Evolutionary conservation across 257 asterid genomes (phyloP).

Genomic region (Salvia rosmarinus): DNA sequence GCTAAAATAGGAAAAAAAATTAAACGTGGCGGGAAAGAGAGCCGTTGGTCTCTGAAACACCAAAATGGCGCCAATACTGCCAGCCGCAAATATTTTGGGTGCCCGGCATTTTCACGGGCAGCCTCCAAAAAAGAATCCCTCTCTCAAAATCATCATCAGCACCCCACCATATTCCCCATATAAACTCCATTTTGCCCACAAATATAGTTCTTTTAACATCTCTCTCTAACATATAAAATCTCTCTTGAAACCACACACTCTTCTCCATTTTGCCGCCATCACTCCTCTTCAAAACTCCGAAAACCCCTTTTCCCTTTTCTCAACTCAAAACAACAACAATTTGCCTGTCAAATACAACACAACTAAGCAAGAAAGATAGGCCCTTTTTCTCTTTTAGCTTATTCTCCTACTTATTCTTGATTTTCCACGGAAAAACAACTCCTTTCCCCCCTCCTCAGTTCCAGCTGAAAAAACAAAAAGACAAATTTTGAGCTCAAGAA

Average conservation of each 20-base stretch:
- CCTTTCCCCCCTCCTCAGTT: slow-evolving; percentile 5
- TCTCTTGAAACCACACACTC: neutral
- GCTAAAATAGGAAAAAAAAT: slow-evolving; percentile 22
- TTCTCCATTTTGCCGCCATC: slow-evolving; percentile 59
- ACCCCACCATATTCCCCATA: slow-evolving; percentile 14
- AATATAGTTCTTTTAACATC: slow-evolving; percentile 21
- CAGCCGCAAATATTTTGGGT: slow-evolving; percentile 31
- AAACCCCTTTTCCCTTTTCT: slow-evolving; percentile 12
- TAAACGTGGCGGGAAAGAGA: slow-evolving; percentile 59
- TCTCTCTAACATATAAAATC: slow-evolving; percentile 13
- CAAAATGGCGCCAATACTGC: slow-evolving; percentile 63
- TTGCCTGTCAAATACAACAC: neutral
- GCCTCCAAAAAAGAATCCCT: slow-evolving; percentile 34
- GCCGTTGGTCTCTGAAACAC: slow-evolving; percentile 60
- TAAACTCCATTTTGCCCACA: slow-evolving; percentile 26
- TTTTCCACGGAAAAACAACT: slow-evolving; percentile 4
- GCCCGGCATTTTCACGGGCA: slow-evolving; percentile 60
- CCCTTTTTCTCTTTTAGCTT: slow-evolving; percentile 51
- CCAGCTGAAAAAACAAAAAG: neutral
- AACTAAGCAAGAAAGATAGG: slow-evolving; percentile 19
- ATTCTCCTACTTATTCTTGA: slow-evolving; percentile 29
- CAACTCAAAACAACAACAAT: neutral
- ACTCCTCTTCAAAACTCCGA: slow-evolving; percentile 30
- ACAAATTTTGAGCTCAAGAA: slow-evolving; percentile 9
- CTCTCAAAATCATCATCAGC: slow-evolving; percentile 30